Evolutionary conservation across 1,284 basidiomycete genomes (phyloP).

Genomic region (Ustilago sp.): DNA sequence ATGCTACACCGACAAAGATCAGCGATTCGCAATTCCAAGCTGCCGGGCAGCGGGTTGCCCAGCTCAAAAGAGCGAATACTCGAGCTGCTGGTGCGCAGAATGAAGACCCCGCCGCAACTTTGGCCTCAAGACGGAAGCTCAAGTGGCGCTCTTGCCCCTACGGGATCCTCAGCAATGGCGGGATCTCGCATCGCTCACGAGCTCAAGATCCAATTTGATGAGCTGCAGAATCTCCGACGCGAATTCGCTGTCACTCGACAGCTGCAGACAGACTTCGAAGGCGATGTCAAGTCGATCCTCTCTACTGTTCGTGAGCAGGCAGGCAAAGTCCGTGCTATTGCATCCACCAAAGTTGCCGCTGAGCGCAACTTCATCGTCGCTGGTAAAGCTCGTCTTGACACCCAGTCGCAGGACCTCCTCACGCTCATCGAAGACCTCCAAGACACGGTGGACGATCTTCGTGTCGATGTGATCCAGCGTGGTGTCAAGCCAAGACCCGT

Average conservation of each 20-base stretch:
- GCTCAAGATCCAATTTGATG: slow-evolving; percentile 90
- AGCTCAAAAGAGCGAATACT: slow-evolving; percentile 56
- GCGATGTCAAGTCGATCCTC: slow-evolving; percentile 86
- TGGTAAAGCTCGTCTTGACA: slow-evolving; percentile 89
- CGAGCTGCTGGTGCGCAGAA: slow-evolving; percentile 24
- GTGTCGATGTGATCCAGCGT: slow-evolving; percentile 90
- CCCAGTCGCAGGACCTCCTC: slow-evolving; percentile 86
- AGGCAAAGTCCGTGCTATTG: slow-evolving; percentile 81
- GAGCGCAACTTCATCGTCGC: slow-evolving; percentile 89
- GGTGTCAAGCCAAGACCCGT: slow-evolving; percentile 85
- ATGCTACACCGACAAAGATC: slow-evolving; percentile 52
- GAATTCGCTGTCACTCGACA: slow-evolving; percentile 94
- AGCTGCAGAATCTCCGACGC: slow-evolving; percentile 89
- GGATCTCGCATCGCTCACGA: slow-evolving; percentile 72
- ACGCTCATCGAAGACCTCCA: slow-evolving; percentile 93
- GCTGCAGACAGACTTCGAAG: slow-evolving; percentile 91
- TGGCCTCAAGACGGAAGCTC: background rate
- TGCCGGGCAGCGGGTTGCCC: slow-evolving; percentile 62
- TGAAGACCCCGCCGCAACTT: slow-evolving; percentile 4
- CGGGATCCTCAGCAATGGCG: slow-evolving; percentile 15
- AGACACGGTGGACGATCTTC: slow-evolving; percentile 89
- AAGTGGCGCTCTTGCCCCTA: slow-evolving; percentile 1
- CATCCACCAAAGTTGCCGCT: slow-evolving; percentile 80
- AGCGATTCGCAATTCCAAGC: slow-evolving; percentile 65
- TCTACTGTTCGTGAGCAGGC: slow-evolving; percentile 83